Conservation (phyloP, 768 basidiomycete genomes). For the Epithele typhae region DNA sequence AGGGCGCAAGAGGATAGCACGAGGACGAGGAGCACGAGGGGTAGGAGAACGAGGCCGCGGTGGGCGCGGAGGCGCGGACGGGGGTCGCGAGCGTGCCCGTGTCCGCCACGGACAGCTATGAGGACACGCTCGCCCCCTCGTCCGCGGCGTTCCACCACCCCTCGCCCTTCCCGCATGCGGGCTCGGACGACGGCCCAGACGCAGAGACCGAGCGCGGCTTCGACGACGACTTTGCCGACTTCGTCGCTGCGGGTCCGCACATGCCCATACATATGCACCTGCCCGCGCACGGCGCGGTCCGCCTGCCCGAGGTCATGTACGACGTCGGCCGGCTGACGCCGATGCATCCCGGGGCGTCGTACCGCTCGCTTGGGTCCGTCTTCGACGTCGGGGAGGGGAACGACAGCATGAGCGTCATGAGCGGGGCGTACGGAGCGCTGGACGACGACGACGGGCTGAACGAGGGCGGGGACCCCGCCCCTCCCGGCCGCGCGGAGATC, state of each 20-base stretch:
- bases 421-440: slow-evolving; percentile 16
- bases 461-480: slow-evolving; percentile 21
- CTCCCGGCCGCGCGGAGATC: slow-evolving; percentile 29
- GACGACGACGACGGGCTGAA: slow-evolving; percentile 9
- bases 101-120: slow-evolving; percentile 11
- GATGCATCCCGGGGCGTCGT: slow-evolving; percentile 30
- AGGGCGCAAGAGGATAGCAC: not conserved
- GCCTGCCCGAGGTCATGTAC: slow-evolving; percentile 14
- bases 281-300: slow-evolving; percentile 7
- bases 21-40: not conserved
- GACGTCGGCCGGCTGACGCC: slow-evolving; percentile 16
- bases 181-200: not conserved
- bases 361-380: slow-evolving; percentile 51
- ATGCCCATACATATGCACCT: no score
- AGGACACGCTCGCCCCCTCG: slow-evolving; percentile 18
- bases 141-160: not conserved
- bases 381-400: slow-evolving; percentile 56
- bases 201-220: slow-evolving; percentile 33
- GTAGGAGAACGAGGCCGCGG: not conserved
- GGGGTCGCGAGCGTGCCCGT: slow-evolving; percentile 19
- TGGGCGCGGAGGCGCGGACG: slow-evolving; percentile 13
- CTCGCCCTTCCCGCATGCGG: not conserved
- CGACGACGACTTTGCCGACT: slow-evolving; percentile 80
- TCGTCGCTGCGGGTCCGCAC: slow-evolving; percentile 52
- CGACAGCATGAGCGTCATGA: slow-evolving; percentile 8